phyloP scores from a whole-genome alignment of 1,284 basidiomycete species.

The Leucoagaricus sp. region DNA sequence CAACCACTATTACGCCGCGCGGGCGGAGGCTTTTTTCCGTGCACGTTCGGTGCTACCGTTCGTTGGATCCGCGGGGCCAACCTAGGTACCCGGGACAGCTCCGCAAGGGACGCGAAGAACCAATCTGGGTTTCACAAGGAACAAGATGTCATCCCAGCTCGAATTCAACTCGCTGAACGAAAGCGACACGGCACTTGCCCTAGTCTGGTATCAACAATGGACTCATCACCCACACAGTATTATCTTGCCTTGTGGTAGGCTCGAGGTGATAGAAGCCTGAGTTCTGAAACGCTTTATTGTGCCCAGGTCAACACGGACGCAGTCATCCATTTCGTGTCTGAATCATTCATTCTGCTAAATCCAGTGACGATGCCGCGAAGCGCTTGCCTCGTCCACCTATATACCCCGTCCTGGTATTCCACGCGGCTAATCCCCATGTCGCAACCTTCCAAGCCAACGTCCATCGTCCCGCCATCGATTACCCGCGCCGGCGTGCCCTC shows the following conservation, averaged over 20 bases:
- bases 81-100: too few relatives aligned
- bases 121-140: too few relatives aligned
- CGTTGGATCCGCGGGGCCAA: too few relatives aligned
- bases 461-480: not conserved
- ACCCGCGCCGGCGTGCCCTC: not conserved
- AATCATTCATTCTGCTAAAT: slow-evolving; percentile 1
- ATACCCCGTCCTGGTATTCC: not conserved
- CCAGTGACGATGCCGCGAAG: not conserved
- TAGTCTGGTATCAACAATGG: not conserved
- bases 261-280: not conserved
- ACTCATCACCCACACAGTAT: not conserved
- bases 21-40: too few relatives aligned
- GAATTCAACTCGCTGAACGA: too few relatives aligned
- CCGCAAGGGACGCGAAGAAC: too few relatives aligned
- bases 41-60: too few relatives aligned
- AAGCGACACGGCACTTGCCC: not conserved
- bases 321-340: too few relatives aligned
- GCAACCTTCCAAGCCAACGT: not conserved
- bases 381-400: not conserved
- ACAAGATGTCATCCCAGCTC: too few relatives aligned
- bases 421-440: not conserved
- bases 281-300: too few relatives aligned
- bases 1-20: too few relatives aligned
- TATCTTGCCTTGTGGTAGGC: slow-evolving; percentile 3
- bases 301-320: too few relatives aligned